These are phyloP conservation scores for Hemisphaericaspora nanyangensis DNA, from an alignment of 805 yeast species.

Conservation along the genomic window DNA sequence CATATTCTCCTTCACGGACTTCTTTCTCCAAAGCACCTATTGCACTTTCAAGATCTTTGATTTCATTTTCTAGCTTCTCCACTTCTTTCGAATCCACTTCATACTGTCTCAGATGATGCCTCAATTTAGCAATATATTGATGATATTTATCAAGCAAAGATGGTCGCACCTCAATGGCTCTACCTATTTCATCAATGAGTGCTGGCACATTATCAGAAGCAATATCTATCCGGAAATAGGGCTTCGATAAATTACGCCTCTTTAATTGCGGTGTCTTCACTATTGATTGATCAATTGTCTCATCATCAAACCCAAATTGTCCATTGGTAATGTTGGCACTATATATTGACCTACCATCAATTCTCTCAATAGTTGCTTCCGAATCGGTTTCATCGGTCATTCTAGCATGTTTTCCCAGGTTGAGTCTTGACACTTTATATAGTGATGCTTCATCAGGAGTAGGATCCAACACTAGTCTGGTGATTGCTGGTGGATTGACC, in stretches of 20 bases:
- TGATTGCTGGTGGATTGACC: conserved; percentile 48
- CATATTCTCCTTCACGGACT: neutral
- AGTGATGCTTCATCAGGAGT: conserved; percentile 48
- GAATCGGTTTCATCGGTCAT: neutral
- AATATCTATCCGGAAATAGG: neutral
- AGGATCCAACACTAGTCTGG: conserved; percentile 58
- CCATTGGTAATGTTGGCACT: neutral
- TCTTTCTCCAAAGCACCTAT: neutral
- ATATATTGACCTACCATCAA: conserved; percentile 44
- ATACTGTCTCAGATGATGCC: neutral
- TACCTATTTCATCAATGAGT: neutral
- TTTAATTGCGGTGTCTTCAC: conserved; percentile 1
- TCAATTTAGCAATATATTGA: neutral
- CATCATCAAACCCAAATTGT: neutral
- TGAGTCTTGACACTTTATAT: conserved; percentile 35
- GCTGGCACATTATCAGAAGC: neutral
- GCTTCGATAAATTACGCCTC: neutral
- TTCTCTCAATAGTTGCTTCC: conserved; percentile 37
- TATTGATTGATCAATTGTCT: neutral
- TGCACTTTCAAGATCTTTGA: neutral
- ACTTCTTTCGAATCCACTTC: neutral
- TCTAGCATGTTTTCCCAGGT: neutral
- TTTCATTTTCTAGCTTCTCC: neutral
- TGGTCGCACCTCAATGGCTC: neutral
- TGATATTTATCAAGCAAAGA: conserved; percentile 1